Percentiles rank a stretch among this genome's conserved stretches.
Evolutionary conservation across 2,329 filamentous ascomycete species (phyloP).

Genomic region (Cladophialophora bantiana): DNA sequence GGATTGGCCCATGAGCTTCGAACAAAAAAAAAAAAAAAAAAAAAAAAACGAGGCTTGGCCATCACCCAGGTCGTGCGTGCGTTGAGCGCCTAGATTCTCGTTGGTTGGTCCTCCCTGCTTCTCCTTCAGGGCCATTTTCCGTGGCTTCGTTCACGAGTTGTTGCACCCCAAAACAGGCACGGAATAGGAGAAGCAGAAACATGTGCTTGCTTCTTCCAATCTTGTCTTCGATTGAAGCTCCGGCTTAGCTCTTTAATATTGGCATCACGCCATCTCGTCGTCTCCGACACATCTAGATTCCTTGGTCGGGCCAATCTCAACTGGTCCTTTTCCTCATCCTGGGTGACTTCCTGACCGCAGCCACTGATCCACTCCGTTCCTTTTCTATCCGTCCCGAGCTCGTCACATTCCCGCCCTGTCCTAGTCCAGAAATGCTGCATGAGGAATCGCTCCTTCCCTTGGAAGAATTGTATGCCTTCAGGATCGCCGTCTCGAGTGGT

Average conservation of each 20-base stretch:
- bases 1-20: neutral
- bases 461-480: constrained; percentile 23
- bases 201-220: neutral
- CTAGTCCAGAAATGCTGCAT: constrained; percentile 24
- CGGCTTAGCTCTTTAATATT: neutral
- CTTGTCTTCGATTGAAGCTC: neutral
- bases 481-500: constrained; percentile 31
- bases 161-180: neutral
- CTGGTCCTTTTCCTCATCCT: constrained; percentile 38
- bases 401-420: neutral
- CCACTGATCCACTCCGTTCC: constrained; percentile 27
- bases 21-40: neutral
- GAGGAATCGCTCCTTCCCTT: constrained; percentile 31
- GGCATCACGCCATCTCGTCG: constrained; percentile 3
- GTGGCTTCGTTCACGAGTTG: neutral
- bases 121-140: neutral
- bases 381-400: constrained; percentile 36
- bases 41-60: neutral
- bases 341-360: constrained; percentile 30
- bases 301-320: constrained; percentile 8
- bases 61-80: neutral
- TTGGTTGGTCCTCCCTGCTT: neutral
- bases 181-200: neutral
- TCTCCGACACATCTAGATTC: neutral
- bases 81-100: neutral